Percentiles rank a stretch among this genome's conserved stretches.
Evolutionary conservation across 208 protist species (phyloP).

Genomic region (Leishmania guyanensis): DNA sequence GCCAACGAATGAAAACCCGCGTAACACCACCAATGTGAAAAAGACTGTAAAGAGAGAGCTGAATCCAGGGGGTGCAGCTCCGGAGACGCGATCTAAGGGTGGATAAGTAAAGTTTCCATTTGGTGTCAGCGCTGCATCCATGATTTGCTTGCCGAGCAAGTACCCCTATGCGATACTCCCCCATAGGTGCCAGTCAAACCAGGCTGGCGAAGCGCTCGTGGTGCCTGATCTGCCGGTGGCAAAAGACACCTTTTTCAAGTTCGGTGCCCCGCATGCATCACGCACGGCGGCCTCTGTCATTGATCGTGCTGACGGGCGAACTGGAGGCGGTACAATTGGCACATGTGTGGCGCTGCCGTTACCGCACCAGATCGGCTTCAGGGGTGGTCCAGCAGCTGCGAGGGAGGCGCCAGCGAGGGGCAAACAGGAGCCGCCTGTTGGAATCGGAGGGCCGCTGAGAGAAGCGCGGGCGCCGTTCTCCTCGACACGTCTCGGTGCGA

Average conservation of each 20-base stretch:
- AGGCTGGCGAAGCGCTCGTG: not conserved
- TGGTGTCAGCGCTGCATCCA: not conserved
- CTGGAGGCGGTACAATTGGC: conserved; percentile 22
- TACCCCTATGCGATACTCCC: too few relatives aligned
- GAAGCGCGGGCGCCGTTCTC: not conserved
- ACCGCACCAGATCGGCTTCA: conserved; percentile 27
- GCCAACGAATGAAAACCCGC: not conserved
- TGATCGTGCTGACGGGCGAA: conserved; percentile 27
- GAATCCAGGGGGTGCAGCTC: not conserved
- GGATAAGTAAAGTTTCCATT: not conserved
- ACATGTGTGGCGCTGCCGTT: not conserved
- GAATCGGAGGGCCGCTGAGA: not conserved
- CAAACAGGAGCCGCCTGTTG: too few relatives aligned
- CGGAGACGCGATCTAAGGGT: not conserved
- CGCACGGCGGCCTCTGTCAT: conserved; percentile 32
- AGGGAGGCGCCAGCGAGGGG: not conserved
- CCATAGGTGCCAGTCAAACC: not conserved
- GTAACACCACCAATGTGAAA: not conserved
- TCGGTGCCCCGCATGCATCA: not conserved
- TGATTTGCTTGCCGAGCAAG: not conserved
- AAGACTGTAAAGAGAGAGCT: not conserved
- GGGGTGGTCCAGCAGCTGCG: conserved; percentile 1
- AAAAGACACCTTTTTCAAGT: not conserved
- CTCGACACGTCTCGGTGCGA: not conserved
- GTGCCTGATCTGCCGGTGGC: not conserved